A percentile compares a stretch with the other conserved stretches of the same genome.
Evolutionary conservation across 192 early-diverging fungal species (phyloP).

Genomic region (Piromyces finnis): DNA sequence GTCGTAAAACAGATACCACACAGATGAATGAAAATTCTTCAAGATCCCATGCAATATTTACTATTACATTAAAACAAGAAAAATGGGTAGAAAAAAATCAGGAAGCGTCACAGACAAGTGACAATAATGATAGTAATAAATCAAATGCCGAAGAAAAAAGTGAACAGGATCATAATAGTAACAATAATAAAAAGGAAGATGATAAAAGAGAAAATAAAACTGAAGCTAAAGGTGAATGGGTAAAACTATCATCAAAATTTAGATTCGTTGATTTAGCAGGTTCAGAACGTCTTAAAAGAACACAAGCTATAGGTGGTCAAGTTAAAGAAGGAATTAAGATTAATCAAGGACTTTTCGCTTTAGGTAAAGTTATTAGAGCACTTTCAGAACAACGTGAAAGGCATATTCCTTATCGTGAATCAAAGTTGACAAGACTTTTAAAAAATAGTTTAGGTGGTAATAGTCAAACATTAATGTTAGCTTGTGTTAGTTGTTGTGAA

Average conservation of each 20-base stretch:
- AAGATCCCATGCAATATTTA: constrained; percentile 93
- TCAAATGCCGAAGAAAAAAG: no score
- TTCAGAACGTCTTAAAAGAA: constrained; percentile 84
- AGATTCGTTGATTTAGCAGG: constrained; percentile 99
- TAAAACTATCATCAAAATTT: constrained; percentile 59
- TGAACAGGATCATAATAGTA: not conserved
- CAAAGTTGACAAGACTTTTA: constrained; percentile 86
- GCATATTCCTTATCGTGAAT: constrained; percentile 93
- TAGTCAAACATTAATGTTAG: constrained; percentile 78
- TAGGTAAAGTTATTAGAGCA: constrained; percentile 95
- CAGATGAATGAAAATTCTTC: constrained; percentile 94
- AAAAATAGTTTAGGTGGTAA: constrained; percentile 91
- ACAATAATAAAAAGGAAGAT: not conserved
- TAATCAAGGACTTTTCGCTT: constrained; percentile 83
- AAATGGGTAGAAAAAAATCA: constrained; percentile 5
- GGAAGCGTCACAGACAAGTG: no score
- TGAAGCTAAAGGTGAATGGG: not conserved
- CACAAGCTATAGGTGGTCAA: constrained; percentile 77
- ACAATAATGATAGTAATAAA: not conserved
- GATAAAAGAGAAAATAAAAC: not conserved
- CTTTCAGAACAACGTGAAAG: constrained; percentile 46
- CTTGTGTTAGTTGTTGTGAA: constrained; percentile 80
- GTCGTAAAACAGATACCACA: constrained; percentile 80
- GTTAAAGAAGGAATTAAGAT: constrained; percentile 93
- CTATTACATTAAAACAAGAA: constrained; percentile 68